These are phyloP conservation scores for Beauveria asiatica DNA, from an alignment of 2,329 filamentous ascomycete species.

Conservation along the genomic window DNA sequence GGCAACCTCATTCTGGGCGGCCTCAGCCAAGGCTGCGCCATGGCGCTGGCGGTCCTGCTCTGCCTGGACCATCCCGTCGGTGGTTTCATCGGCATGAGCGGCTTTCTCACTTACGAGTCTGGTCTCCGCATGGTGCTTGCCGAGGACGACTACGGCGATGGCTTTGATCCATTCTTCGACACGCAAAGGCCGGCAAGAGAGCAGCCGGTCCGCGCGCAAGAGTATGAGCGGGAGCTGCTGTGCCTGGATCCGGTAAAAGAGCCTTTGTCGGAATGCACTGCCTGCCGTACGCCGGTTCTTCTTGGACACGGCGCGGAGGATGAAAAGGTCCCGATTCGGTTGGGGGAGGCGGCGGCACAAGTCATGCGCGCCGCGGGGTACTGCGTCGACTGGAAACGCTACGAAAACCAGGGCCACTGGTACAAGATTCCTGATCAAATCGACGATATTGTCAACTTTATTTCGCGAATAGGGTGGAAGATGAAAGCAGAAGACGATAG, in stretches of 20 bases:
- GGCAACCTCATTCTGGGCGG: slow-evolving; percentile 40
- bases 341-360: background rate
- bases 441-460: slow-evolving; percentile 33
- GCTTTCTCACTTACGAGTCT: slow-evolving; percentile 33
- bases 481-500: background rate
- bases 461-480: background rate
- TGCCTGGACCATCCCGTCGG: slow-evolving; percentile 28
- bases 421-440: slow-evolving; percentile 37
- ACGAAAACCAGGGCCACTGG: slow-evolving; percentile 36
- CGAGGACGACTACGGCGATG: slow-evolving; percentile 10
- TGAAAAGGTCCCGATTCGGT: background rate
- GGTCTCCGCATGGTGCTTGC: slow-evolving; percentile 24
- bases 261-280: background rate
- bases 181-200: slow-evolving; percentile 11
- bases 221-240: slow-evolving; percentile 14
- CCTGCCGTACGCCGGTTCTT: background rate
- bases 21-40: slow-evolving; percentile 45
- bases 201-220: slow-evolving; percentile 18
- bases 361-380: slow-evolving; percentile 25
- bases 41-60: slow-evolving; percentile 33
- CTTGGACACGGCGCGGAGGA: background rate
- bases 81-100: slow-evolving; percentile 39
- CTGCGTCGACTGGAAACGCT: slow-evolving; percentile 30
- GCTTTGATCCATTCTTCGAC: slow-evolving; percentile 18
- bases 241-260: background rate